Evolutionary conservation across 1,284 basidiomycete genomes (phyloP).

Genomic region (Pyrrhoderma lamaoense): DNA sequence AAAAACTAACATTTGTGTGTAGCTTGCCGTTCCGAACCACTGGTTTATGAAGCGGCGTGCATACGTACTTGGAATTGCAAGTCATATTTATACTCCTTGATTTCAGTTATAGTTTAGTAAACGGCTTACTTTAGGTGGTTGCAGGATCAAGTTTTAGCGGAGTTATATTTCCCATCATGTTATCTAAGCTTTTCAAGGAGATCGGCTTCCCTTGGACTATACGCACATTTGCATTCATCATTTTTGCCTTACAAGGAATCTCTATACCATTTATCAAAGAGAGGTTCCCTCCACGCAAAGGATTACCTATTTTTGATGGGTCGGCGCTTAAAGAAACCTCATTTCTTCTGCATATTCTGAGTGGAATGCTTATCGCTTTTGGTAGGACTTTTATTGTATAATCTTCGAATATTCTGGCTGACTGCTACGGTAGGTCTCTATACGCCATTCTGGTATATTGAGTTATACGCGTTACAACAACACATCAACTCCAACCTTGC

Average conservation of each 20-base stretch:
- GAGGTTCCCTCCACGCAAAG: slow-evolving; percentile 11
- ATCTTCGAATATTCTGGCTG: no score
- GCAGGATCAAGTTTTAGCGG: slow-evolving; percentile 35
- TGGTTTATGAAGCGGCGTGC: slow-evolving; percentile 31
- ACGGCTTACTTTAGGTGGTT: slow-evolving; percentile 5
- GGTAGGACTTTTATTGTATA: background rate
- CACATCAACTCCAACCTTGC: slow-evolving; percentile 11
- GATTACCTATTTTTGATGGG: slow-evolving; percentile 5
- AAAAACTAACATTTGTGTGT: background rate
- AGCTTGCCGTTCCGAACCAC: slow-evolving; percentile 17
- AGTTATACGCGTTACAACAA: slow-evolving; percentile 15
- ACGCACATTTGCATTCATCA: slow-evolving; percentile 15
- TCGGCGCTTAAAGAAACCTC: slow-evolving; percentile 11
- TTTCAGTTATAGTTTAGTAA: no score
- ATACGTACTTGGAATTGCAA: slow-evolving; percentile 39
- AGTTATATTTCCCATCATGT: slow-evolving; percentile 43
- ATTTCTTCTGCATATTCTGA: slow-evolving; percentile 11
- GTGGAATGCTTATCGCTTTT: slow-evolving; percentile 16
- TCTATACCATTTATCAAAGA: slow-evolving; percentile 18
- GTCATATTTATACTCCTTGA: no score
- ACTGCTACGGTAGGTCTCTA: slow-evolving; percentile 5
- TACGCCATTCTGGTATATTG: slow-evolving; percentile 19
- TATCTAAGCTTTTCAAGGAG: slow-evolving; percentile 37
- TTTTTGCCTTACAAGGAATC: slow-evolving; percentile 14
- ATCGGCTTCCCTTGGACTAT: slow-evolving; percentile 37